These are phyloP conservation scores for Marasmius sp. DNA, from an alignment of 1,284 basidiomycete genomes.

Conservation along the genomic window DNA sequence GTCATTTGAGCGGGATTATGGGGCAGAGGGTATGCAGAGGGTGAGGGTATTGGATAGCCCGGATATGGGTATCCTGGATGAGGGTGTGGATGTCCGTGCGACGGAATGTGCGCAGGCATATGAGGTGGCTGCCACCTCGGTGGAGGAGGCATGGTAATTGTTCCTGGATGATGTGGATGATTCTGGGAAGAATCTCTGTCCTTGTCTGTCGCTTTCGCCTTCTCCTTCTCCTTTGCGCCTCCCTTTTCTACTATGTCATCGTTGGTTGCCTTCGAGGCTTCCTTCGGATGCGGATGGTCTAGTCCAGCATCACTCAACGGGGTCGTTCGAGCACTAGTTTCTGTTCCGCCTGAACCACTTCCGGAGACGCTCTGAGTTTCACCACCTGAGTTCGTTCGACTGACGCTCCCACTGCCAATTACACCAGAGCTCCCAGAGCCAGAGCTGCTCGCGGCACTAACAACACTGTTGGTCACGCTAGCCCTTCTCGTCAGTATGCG, in stretches of 20 bases:
- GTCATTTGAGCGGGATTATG: conserved; percentile 50
- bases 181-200: not conserved
- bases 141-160: not conserved
- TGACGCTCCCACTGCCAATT: not conserved
- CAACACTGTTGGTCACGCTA: not conserved
- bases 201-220: not conserved
- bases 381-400: not conserved
- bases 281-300: not conserved
- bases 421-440: not conserved
- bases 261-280: not conserved
- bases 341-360: not conserved
- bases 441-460: not conserved
- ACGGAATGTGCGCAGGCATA: not conserved
- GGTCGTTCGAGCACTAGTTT: not conserved
- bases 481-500: not conserved
- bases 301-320: not conserved
- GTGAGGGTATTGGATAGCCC: not conserved
- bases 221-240: not conserved
- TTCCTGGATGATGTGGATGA: conserved; percentile 1
- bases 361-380: not conserved
- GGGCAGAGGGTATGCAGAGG: conserved; percentile 29
- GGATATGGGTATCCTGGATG: not conserved
- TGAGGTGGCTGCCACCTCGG: not conserved
- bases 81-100: not conserved
- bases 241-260: not conserved